phyloP scores from a whole-genome alignment of 2,329 filamentous ascomycete species.

The Verticillium alfalfae region DNA sequence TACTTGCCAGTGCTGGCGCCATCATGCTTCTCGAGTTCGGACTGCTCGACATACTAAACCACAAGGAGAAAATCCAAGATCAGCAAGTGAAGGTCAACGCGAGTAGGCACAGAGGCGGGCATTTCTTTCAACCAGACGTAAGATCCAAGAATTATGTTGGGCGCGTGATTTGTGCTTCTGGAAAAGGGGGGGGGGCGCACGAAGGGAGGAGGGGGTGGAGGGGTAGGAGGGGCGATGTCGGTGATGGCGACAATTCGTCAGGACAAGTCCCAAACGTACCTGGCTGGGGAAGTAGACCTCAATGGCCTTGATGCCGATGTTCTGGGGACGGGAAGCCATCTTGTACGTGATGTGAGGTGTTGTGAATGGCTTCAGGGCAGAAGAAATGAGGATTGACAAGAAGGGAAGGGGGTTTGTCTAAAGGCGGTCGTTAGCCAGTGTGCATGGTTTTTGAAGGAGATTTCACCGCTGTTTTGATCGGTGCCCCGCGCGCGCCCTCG shows the following conservation, averaged over 20 bases:
- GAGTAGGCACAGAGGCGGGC: not conserved
- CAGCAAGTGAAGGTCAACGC: not conserved
- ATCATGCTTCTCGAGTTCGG: constrained; percentile 81
- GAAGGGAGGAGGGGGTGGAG: constrained; percentile 12
- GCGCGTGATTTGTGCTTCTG: too few species aligned
- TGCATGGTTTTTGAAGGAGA: constrained; percentile 3
- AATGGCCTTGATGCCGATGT: constrained; percentile 90
- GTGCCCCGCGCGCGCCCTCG: constrained; percentile 1
- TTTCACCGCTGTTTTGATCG: constrained; percentile 13
- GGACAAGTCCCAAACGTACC: constrained; percentile 43
- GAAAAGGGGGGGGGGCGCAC: too few species aligned
- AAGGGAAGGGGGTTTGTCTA: not conserved
- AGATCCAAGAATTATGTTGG: too few species aligned
- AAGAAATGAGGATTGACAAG: not conserved
- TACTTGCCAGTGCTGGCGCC: constrained; percentile 78
- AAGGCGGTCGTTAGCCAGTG: constrained; percentile 1
- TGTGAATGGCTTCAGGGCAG: not conserved
- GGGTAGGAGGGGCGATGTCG: constrained; percentile 4
- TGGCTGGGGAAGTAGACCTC: constrained; percentile 84
- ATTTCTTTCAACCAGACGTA: too few species aligned
- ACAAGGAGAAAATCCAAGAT: constrained; percentile 5
- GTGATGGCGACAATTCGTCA: not conserved
- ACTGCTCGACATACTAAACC: constrained; percentile 73
- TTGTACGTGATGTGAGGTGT: not conserved
- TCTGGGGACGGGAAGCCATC: constrained; percentile 75